Conservation (phyloP, 1,284 basidiomycete genomes). For the Malassezia japonica region DNA sequence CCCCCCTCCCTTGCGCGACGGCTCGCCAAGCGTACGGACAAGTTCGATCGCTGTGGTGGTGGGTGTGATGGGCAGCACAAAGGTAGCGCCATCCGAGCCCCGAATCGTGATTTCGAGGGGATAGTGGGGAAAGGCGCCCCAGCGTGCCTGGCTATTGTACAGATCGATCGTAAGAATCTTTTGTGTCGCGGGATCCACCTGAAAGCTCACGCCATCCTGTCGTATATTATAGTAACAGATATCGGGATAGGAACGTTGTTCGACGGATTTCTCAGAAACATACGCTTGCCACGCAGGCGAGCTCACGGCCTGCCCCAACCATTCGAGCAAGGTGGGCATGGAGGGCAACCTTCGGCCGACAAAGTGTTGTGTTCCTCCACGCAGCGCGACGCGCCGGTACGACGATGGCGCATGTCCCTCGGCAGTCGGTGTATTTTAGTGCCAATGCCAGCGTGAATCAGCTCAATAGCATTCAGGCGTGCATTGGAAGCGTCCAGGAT, state of each 20-base stretch:
- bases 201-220: slow-evolving; percentile 4
- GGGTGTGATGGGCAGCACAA: background rate
- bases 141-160: slow-evolving; percentile 10
- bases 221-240: slow-evolving; percentile 6
- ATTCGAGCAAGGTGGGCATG: background rate
- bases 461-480: slow-evolving; percentile 8
- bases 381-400: background rate
- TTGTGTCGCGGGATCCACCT: background rate
- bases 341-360: background rate
- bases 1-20: slow-evolving; percentile 12
- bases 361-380: background rate
- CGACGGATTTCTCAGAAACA: background rate
- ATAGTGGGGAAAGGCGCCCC: slow-evolving; percentile 3
- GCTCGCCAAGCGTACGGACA: slow-evolving; percentile 9
- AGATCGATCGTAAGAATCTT: slow-evolving; percentile 6
- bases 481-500: background rate
- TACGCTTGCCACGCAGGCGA: background rate
- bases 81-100: too few relatives aligned
- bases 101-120: background rate
- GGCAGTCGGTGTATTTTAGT: slow-evolving; percentile 16
- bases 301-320: background rate
- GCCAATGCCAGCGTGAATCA: slow-evolving; percentile 7
- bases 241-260: slow-evolving; percentile 1
- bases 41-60: slow-evolving; percentile 1
- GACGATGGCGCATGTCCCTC: slow-evolving; percentile 9